Evolutionary conservation across 176 grass and related monocot genomes (phyloP), one percentile per base, ranked within the genome.

Genomic region (Triticum urartu): DNA sequence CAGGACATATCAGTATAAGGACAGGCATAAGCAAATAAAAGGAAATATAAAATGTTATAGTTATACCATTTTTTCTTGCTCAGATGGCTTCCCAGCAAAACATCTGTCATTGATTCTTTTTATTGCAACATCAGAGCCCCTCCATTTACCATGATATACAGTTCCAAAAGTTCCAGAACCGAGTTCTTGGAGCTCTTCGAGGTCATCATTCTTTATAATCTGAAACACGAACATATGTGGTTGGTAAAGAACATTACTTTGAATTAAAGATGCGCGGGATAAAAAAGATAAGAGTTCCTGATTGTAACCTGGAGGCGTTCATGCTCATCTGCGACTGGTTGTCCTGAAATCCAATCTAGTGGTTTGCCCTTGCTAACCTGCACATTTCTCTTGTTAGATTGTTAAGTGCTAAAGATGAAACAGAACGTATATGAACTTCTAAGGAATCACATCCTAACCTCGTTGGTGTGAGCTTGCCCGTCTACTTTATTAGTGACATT

Each of bases 101-200:
- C 88, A 92, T 65, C 97, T 95, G 35, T 95, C 94, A 84, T 96
- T 97, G 79, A 99, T 93, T 87, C 97, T 89, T 87, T 99, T 96
- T 82, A 99, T 99, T 50, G 92, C 97, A 86, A 99, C 97, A 83
- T 99, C 97, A 72, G 94, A 90, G 21, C 97, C 97, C 77, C 97
- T 93, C 97, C 97, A 99, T 87, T 99, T 99, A 18, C 97, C 97
- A 90, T 99, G 94, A 84, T 97, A 99, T 12, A 99, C 97, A 74
- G 97, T 99, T 62, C 97, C 97, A 78, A 94, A 99, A 64, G 94
- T 94, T 86, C 97, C 97, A 72, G 97, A 97, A 83, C 97, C 97
- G 60, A 97, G 97, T 82, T 99, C 97, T 52, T 87, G 88, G 54
- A 97, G 81, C 85, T 99, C 94, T 92, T 99, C 97, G 10, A 99